phyloP scores from a whole-genome alignment of 805 yeast species.

The Tetrapisispora pingtungensis region DNA sequence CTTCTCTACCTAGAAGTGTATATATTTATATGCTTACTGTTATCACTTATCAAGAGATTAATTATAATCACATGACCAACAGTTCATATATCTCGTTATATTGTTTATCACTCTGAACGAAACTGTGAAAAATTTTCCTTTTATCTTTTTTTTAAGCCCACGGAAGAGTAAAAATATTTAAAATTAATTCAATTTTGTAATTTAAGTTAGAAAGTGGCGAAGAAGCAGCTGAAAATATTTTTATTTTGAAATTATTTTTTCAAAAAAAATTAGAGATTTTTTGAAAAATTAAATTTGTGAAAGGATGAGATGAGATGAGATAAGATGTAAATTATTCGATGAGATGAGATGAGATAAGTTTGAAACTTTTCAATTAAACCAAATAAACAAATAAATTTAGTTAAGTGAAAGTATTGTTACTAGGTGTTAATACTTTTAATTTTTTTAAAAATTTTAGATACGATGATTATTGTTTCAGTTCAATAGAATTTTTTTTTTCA shows the following conservation, averaged over 20 bases:
- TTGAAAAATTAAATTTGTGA: too few relatives aligned
- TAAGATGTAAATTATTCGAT: conserved; percentile 8
- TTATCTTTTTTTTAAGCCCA: background rate
- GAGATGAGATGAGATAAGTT: conserved; percentile 20
- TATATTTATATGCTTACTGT: background rate
- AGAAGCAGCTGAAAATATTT: background rate
- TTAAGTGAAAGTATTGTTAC: background rate
- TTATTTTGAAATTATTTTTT: too few relatives aligned
- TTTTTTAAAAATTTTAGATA: too few relatives aligned
- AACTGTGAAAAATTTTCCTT: background rate
- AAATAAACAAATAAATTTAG: too few relatives aligned
- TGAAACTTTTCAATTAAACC: too few relatives aligned
- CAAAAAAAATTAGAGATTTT: too few relatives aligned
- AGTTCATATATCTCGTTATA: too few relatives aligned
- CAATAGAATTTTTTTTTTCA: too few relatives aligned
- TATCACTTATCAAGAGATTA: background rate
- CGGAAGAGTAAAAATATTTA: too few relatives aligned
- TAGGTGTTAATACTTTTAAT: too few relatives aligned
- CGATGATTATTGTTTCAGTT: background rate
- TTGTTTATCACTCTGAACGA: background rate
- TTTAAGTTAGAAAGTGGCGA: background rate
- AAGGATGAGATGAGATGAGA: background rate
- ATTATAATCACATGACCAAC: background rate
- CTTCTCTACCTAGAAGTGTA: too few relatives aligned
- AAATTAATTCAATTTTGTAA: background rate